phyloP scores from a whole-genome alignment of 2,329 filamentous ascomycete species.

The Neonectria hederae region DNA sequence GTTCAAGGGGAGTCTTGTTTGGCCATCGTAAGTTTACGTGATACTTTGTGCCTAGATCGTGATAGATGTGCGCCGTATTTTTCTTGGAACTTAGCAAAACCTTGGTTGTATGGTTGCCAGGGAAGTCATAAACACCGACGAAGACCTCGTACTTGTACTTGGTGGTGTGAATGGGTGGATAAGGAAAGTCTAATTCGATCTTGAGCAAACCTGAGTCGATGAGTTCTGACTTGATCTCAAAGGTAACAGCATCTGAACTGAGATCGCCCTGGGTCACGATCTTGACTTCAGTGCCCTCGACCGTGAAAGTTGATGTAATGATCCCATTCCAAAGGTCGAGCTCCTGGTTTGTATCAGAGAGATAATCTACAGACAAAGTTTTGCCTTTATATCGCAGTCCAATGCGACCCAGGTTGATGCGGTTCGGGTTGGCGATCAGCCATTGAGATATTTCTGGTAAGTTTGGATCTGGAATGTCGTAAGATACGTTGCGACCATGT shows the following conservation, averaged over 20 bases:
- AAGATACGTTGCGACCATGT: slow-evolving; percentile 50
- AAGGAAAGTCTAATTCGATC: slow-evolving; percentile 55
- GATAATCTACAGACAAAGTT: slow-evolving; percentile 41
- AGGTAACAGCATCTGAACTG: slow-evolving; percentile 49
- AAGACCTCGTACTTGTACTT: slow-evolving; percentile 57
- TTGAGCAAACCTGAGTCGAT: slow-evolving; percentile 46
- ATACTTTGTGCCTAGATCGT: slow-evolving; percentile 52
- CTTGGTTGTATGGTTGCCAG: slow-evolving; percentile 50
- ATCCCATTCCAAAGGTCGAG: slow-evolving; percentile 32
- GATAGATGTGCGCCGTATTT: slow-evolving; percentile 46
- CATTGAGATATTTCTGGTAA: slow-evolving; percentile 57
- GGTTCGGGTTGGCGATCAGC: slow-evolving; percentile 60
- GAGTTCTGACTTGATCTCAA: slow-evolving; percentile 50
- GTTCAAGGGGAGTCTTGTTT: slow-evolving; percentile 21
- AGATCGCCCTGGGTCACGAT: slow-evolving; percentile 52
- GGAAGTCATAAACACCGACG: slow-evolving; percentile 52
- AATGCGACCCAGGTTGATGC: slow-evolving; percentile 55
- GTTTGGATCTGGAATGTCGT: slow-evolving; percentile 49
- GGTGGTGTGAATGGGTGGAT: slow-evolving; percentile 50
- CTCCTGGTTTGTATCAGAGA: slow-evolving; percentile 45
- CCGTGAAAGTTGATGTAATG: slow-evolving; percentile 50
- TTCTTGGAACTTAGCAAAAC: slow-evolving; percentile 24
- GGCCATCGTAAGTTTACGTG: slow-evolving; percentile 52
- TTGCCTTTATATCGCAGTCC: slow-evolving; percentile 49
- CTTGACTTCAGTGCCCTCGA: slow-evolving; percentile 44